Evolutionary conservation across 108 stramenopile genomes (phyloP).

Genomic region (Pseudonitzschia delicatissima): DNA sequence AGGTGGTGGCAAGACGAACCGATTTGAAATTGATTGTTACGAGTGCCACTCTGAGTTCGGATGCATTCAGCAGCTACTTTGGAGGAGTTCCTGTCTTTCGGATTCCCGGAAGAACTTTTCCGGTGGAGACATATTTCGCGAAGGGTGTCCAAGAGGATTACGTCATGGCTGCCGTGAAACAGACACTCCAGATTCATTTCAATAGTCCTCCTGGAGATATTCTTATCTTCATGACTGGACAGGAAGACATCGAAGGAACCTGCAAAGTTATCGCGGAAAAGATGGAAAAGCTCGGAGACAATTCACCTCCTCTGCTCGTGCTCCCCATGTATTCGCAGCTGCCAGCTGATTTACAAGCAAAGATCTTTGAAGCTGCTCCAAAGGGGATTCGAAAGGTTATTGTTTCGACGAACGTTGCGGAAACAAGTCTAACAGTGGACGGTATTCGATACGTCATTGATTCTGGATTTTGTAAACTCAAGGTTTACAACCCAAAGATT

Average conservation of each 20-base stretch:
- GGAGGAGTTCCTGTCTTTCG: conserved; percentile 96
- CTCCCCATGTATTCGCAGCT: conserved; percentile 99
- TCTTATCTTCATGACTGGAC: conserved; percentile 99
- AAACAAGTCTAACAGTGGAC: conserved; percentile 98
- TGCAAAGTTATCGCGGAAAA: conserved; percentile 94
- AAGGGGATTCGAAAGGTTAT: conserved; percentile 95
- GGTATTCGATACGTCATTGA: conserved; percentile 94
- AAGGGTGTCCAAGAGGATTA: conserved; percentile 95
- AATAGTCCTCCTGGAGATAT: conserved; percentile 97
- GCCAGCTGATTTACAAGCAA: conserved; percentile 96
- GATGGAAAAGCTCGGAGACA: conserved; percentile 79
- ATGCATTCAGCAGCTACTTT: conserved; percentile 94
- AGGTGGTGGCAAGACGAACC: conserved; percentile 87
- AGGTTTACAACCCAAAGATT: conserved; percentile 99
- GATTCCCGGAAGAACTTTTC: conserved; percentile 95
- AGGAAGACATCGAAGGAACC: conserved; percentile 98
- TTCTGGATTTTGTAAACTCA: conserved; percentile 96
- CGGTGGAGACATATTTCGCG: conserved; percentile 90
- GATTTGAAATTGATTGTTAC: conserved; percentile 99
- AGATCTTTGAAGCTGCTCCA: conserved; percentile 95
- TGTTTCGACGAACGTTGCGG: conserved; percentile 98
- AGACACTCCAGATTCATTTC: conserved; percentile 96
- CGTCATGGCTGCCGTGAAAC: conserved; percentile 98
- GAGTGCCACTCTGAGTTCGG: conserved; percentile 94
- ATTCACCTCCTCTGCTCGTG: conserved; percentile 89